These are phyloP conservation scores for Ogataea pilisensis DNA, from an alignment of 805 yeast species.

Conservation along the genomic window DNA sequence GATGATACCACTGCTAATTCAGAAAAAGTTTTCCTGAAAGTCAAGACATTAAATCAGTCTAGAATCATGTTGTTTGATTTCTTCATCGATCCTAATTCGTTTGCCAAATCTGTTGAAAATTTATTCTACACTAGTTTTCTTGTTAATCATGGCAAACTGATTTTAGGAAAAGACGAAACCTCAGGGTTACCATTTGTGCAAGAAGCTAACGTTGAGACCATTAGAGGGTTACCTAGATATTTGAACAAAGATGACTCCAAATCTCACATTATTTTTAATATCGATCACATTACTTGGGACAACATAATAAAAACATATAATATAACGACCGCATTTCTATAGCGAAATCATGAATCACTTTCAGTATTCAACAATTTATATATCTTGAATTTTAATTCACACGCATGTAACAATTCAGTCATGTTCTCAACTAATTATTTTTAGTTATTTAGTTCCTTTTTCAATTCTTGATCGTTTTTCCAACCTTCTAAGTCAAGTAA, in stretches of 20 bases:
- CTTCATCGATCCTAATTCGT: conserved; percentile 72
- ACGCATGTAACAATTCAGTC: too few species aligned
- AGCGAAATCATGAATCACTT: too few species aligned
- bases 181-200: conserved; percentile 30
- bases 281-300: conserved; percentile 67
- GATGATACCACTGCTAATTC: conserved; percentile 64
- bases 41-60: conserved; percentile 29
- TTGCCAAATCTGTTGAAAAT: conserved; percentile 77
- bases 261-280: conserved; percentile 68
- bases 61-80: conserved; percentile 59
- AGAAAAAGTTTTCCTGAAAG: conserved; percentile 40
- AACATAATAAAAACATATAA: conserved; percentile 47
- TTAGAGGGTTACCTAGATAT: conserved; percentile 21
- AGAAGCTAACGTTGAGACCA: conserved; percentile 19
- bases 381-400: too few species aligned
- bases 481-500: conserved; percentile 49
- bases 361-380: too few species aligned
- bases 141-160: conserved; percentile 65
- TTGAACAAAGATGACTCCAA: conserved; percentile 24
- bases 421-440: not conserved
- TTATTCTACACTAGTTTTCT: conserved; percentile 79
- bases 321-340: conserved; percentile 50
- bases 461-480: conserved; percentile 29
- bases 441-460: not conserved
- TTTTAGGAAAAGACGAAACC: conserved; percentile 48